Evolutionary conservation across 2,329 filamentous ascomycete species (phyloP), one percentile per base, ranked within the genome.

Genomic region (Coniella lustricola): DNA sequence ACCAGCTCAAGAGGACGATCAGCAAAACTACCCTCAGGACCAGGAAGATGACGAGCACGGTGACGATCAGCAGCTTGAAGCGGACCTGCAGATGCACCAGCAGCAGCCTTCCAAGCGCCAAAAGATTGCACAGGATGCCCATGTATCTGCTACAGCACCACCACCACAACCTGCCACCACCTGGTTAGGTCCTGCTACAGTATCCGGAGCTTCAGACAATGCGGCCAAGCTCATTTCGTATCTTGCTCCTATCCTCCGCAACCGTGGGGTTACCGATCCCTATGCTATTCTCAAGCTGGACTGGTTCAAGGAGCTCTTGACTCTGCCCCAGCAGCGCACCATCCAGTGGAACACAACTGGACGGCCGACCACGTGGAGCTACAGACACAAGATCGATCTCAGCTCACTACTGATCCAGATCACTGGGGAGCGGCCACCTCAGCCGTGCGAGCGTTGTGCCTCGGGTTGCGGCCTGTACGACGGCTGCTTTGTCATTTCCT

Each of bases 341-440:
- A 34, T 49, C 8, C 40, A 49, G 21, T 49, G 47, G 47, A 44
- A 49, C 16, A 10, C 35, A 7, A 10, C 9, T n/a, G 14, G 10
- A 25, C 5, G 25, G 25, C 9, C 18, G 18, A 17, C 16, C 14
- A 14, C 10, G 29, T 49, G 47, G 47, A 36, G 3, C 7, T 44
- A 37, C 41, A 38, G 18, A 3, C 8, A 29, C 14, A 49, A 44
- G 16, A 33, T 40, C 16, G 35, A 49, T 16, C 14, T 49, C 13
- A 31, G 31, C 21, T 42, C 47, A 18, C 22, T 49, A 7, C 13
- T 49, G 20, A 22, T 49, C 7, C 41, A 49, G 17, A 18, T 44
- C 29, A 44, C 35, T 9, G 47, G 47, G 13, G 18, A 40, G 14
- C n/a, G 5, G 4, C 7, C 47, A 16, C 41, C 47, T n/a, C n/a